These are phyloP conservation scores for Thalia dealbata DNA, from an alignment of 176 grass and related monocot species.

Conservation along the genomic window DNA sequence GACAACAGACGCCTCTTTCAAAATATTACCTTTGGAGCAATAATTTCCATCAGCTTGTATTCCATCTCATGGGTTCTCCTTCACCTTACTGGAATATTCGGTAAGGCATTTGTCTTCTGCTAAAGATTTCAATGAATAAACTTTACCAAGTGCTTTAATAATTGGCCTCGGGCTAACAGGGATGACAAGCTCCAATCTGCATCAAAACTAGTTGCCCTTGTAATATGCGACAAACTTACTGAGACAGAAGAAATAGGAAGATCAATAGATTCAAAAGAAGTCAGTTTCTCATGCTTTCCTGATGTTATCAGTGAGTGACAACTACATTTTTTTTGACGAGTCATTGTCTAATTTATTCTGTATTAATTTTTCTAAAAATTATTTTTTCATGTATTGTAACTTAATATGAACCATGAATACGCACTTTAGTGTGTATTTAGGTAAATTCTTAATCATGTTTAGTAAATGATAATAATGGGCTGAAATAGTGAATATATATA, in stretches of 20 bases:
- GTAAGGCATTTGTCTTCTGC: background rate
- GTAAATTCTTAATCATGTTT: no score
- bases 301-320: no score
- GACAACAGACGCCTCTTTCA: slow-evolving; percentile 15
- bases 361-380: background rate
- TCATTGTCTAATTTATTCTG: background rate
- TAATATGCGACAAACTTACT: background rate
- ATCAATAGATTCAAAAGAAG: background rate
- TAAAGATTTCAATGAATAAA: background rate
- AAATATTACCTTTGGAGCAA: background rate
- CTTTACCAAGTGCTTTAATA: background rate
- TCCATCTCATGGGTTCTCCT: slow-evolving; percentile 12
- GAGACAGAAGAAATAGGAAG: background rate
- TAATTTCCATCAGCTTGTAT: slow-evolving; percentile 11
- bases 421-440: no score
- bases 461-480: no score
- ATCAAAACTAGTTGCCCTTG: background rate
- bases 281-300: background rate
- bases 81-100: slow-evolving; percentile 3
- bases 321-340: background rate
- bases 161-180: background rate
- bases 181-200: background rate
- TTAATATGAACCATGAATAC: no score
- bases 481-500: no score
- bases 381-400: no score